A percentile compares a stretch with the other conserved stretches of the same genome.
Conservation (phyloP, 75 land plant species). For the Cupressus sempervirens region DNA sequence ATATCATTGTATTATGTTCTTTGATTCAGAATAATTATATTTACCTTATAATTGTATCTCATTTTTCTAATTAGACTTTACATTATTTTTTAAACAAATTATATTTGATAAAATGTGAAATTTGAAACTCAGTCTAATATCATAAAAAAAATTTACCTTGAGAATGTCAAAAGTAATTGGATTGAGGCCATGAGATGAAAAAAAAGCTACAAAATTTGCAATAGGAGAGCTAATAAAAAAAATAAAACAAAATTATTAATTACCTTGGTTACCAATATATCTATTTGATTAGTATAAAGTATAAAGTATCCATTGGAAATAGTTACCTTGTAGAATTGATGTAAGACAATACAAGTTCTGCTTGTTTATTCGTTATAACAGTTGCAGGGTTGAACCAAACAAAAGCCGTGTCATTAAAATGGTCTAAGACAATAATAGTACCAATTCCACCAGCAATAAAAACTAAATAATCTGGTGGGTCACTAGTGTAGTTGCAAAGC, state of each 20-base stretch:
- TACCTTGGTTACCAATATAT: not conserved
- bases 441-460: conserved; percentile 28
- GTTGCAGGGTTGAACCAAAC: conserved; percentile 4
- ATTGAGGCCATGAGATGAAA: conserved; percentile 41
- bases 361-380: not conserved
- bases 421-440: not conserved
- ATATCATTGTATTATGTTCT: not conserved
- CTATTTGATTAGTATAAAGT: too few species aligned
- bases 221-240: not conserved
- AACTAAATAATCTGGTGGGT: not conserved
- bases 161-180: conserved; percentile 31
- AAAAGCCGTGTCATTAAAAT: not conserved
- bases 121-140: too few species aligned
- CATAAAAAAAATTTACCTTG: too few species aligned
- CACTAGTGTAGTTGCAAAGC: not conserved
- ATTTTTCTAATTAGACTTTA: too few species aligned
- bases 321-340: conserved; percentile 27
- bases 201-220: conserved; percentile 20
- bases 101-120: not conserved
- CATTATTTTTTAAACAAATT: too few species aligned
- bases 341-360: conserved; percentile 10
- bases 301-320: too few species aligned
- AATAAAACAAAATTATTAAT: not conserved
- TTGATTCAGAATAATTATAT: not conserved
- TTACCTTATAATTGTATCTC: too few species aligned